phyloP scores from a whole-genome alignment of 2,329 filamentous ascomycete genomes.

The Ceratocystis papillata region DNA sequence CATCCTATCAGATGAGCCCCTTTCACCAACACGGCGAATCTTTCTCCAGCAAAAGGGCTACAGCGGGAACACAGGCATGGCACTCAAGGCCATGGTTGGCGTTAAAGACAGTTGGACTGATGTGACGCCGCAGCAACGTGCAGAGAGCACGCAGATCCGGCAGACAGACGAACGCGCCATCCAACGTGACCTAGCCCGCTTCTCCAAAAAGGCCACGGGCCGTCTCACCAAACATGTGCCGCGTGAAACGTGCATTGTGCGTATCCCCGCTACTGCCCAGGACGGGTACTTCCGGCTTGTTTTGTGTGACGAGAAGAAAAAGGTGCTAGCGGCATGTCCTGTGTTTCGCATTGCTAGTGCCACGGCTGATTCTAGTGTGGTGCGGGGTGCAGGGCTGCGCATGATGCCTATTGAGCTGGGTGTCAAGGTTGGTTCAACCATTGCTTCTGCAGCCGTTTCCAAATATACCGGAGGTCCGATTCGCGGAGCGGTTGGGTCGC shows the following conservation, averaged over 20 bases:
- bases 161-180: constrained; percentile 52
- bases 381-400: constrained; percentile 53
- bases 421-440: constrained; percentile 44
- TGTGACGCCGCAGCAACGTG: constrained; percentile 49
- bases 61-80: constrained; percentile 58
- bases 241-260: constrained; percentile 53
- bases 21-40: constrained; percentile 48
- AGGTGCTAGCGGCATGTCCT: constrained; percentile 53
- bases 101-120: constrained; percentile 53
- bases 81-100: constrained; percentile 51
- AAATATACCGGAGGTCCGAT: constrained; percentile 31
- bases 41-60: constrained; percentile 61
- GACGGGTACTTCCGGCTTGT: constrained; percentile 62
- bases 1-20: constrained; percentile 47
- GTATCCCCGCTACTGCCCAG: constrained; percentile 50
- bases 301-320: constrained; percentile 45
- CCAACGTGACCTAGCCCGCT: constrained; percentile 57
- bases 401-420: constrained; percentile 58
- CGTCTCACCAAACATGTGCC: constrained; percentile 39
- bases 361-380: constrained; percentile 47
- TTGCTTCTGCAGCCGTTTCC: constrained; percentile 30
- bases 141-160: constrained; percentile 40
- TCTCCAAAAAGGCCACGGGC: constrained; percentile 45
- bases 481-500: constrained; percentile 34
- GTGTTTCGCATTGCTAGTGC: constrained; percentile 60